Conservation (phyloP, 352 stramenopile genomes). For the Saprolegnia diclina region DNA sequence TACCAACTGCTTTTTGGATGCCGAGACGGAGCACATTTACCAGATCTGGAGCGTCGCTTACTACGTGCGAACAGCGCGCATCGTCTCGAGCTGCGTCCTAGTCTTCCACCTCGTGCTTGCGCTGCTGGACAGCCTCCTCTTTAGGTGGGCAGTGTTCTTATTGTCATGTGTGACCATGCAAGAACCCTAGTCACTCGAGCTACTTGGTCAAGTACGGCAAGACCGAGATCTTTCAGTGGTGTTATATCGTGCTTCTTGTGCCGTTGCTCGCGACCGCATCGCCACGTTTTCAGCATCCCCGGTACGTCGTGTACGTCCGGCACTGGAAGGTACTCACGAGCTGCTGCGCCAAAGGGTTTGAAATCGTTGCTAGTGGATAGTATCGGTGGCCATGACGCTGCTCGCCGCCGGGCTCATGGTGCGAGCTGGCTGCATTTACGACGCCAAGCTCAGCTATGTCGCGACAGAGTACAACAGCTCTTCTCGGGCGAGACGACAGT, state of each 20-base stretch:
- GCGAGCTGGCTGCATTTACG: conserved; percentile 17
- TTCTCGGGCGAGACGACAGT: not conserved
- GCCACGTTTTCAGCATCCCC: not conserved
- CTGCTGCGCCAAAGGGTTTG: not conserved
- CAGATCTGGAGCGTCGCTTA: conserved; percentile 17
- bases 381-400: not conserved
- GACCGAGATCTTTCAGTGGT: conserved; percentile 13
- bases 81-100: not conserved
- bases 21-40: not conserved
- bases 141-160: no score
- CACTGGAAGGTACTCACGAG: conserved; percentile 2
- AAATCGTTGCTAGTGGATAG: conserved; percentile 3
- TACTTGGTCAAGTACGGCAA: conserved; percentile 11
- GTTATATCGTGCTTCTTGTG: not conserved
- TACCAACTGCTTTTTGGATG: conserved; percentile 5
- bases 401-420: conserved; percentile 14
- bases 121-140: not conserved
- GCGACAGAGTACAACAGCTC: not conserved
- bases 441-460: not conserved
- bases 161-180: no score
- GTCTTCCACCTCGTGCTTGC: conserved; percentile 5
- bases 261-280: not conserved
- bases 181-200: not conserved
- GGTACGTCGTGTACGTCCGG: not conserved
- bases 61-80: not conserved